phyloP scores from a whole-genome alignment of 805 yeast species.

The Candida pseudoglaebosa region DNA sequence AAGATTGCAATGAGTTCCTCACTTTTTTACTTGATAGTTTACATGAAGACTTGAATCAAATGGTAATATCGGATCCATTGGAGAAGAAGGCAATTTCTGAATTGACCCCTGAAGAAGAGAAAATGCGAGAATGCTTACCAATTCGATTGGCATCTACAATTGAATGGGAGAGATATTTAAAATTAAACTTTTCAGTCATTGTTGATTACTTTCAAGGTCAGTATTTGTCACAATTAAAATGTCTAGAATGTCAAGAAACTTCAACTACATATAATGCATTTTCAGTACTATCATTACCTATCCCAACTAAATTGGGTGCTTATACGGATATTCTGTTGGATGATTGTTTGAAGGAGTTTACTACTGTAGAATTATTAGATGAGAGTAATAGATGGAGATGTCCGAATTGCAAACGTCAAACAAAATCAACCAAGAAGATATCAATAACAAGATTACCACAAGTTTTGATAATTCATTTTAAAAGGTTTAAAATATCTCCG shows the following conservation, averaged over 20 bases:
- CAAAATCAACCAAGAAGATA: constrained; percentile 64
- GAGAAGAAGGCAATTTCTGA: constrained; percentile 43
- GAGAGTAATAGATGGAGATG: constrained; percentile 85
- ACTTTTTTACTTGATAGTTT: constrained; percentile 70
- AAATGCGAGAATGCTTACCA: constrained; percentile 65
- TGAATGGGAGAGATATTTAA: constrained; percentile 88
- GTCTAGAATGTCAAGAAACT: constrained; percentile 67
- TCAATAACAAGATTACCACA: constrained; percentile 75
- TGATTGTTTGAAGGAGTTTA: constrained; percentile 75
- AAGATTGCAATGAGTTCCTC: constrained; percentile 81
- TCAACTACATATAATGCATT: constrained; percentile 87
- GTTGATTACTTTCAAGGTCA: constrained; percentile 89
- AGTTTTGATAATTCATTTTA: constrained; percentile 76
- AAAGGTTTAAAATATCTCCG: constrained; percentile 59
- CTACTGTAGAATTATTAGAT: constrained; percentile 67
- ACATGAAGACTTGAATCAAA: constrained; percentile 81
- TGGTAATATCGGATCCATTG: constrained; percentile 27
- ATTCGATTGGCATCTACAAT: constrained; percentile 78
- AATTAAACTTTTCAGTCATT: constrained; percentile 71
- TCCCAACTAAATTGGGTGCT: constrained; percentile 46
- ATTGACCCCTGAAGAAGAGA: constrained; percentile 58
- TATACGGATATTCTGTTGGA: constrained; percentile 34
- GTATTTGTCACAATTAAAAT: constrained; percentile 70
- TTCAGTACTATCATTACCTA: constrained; percentile 74
- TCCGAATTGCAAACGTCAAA: constrained; percentile 62